Percentiles rank a stretch among this genome's conserved stretches.
phyloP scores from a whole-genome alignment of 768 basidiomycete species.

The Hortiboletus campestris region DNA sequence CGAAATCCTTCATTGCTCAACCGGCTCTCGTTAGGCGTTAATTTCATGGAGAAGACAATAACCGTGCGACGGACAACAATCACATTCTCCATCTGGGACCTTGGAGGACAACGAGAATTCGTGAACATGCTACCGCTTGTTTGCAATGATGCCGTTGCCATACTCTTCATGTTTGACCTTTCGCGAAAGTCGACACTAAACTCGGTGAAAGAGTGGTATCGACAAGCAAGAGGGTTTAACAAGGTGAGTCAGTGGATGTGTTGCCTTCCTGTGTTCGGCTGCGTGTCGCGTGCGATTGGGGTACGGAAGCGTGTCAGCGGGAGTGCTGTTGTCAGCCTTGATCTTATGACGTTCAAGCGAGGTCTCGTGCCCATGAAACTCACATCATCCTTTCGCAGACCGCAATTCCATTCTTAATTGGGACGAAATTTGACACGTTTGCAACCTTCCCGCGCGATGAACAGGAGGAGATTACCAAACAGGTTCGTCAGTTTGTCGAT shows the following conservation, averaged over 20 bases:
- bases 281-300: neutral
- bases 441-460: slow-evolving; percentile 94
- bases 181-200: slow-evolving; percentile 96
- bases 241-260: slow-evolving; percentile 57
- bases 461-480: slow-evolving; percentile 99
- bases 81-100: slow-evolving; percentile 99
- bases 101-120: slow-evolving; percentile 96
- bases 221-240: slow-evolving; percentile 98
- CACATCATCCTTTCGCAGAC: slow-evolving; percentile 52
- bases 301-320: neutral
- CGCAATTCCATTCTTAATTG: slow-evolving; percentile 97
- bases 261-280: neutral
- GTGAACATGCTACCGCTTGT: slow-evolving; percentile 99
- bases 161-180: slow-evolving; percentile 99
- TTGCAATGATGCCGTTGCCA: slow-evolving; percentile 99
- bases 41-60: slow-evolving; percentile 99
- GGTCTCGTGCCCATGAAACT: slow-evolving; percentile 14
- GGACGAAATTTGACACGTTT: slow-evolving; percentile 98
- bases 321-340: neutral
- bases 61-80: slow-evolving; percentile 97
- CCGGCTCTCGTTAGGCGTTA: slow-evolving; percentile 62
- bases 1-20: slow-evolving; percentile 5
- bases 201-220: slow-evolving; percentile 99
- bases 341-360: slow-evolving; percentile 3
- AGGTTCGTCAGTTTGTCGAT: slow-evolving; percentile 48